Conservation (phyloP, 768 basidiomycete species). For the Xerocomus brunneocitrinus region DNA sequence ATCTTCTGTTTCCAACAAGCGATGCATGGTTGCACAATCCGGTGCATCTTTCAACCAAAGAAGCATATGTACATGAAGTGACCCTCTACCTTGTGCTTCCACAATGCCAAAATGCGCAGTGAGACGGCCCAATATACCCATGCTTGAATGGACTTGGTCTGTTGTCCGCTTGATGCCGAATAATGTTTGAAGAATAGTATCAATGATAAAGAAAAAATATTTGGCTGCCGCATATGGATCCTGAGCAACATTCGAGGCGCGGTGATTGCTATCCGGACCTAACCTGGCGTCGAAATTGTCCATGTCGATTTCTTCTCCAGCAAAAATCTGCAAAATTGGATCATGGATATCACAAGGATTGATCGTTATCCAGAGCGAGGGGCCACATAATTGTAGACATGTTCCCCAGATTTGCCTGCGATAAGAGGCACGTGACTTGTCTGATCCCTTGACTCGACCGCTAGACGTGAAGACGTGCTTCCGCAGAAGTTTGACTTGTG, state of each 20-base stretch:
- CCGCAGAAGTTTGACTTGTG: conserved; percentile 20
- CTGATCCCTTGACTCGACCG: conserved; percentile 28
- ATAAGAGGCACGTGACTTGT: conserved; percentile 25
- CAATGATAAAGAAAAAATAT: background rate
- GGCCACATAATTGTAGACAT: background rate
- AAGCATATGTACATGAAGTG: background rate
- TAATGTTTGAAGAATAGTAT: background rate
- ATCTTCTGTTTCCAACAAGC: background rate
- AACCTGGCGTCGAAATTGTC: background rate
- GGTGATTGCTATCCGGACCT: background rate
- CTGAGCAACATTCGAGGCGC: background rate
- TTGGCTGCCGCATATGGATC: conserved; percentile 7
- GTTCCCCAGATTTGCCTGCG: background rate
- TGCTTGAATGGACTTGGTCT: background rate
- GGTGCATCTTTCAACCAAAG: background rate
- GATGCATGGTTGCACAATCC: background rate
- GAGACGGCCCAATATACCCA: background rate
- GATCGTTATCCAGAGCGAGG: background rate
- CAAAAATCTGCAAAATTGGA: background rate
- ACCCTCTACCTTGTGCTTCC: background rate
- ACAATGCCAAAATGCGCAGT: background rate
- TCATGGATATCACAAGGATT: conserved; percentile 1
- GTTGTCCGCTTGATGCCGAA: background rate
- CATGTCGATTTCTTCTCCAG: background rate
- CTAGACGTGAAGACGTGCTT: conserved; percentile 24